These are phyloP conservation scores for Candida vartiovaarae DNA, from an alignment of 805 yeast species.

Conservation along the genomic window DNA sequence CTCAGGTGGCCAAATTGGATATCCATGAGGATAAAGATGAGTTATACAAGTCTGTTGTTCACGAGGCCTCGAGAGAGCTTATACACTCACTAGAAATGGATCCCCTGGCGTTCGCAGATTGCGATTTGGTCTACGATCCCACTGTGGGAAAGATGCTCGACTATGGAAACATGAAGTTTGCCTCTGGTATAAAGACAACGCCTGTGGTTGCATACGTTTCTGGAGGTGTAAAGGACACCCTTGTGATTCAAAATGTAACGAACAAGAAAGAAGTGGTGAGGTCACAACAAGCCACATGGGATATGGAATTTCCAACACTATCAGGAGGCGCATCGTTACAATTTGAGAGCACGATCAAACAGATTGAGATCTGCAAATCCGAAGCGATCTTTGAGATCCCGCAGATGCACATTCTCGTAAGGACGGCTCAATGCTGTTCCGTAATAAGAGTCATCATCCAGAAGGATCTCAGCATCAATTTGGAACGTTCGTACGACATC, in stretches of 20 bases:
- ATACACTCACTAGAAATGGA: slow-evolving; percentile 1
- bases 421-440: slow-evolving; percentile 25
- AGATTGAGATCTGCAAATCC: slow-evolving; percentile 28
- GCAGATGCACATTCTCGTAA: slow-evolving; percentile 28
- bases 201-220: slow-evolving; percentile 7
- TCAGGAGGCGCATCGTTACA: slow-evolving; percentile 15
- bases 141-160: slow-evolving; percentile 19
- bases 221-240: slow-evolving; percentile 1
- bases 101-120: background rate
- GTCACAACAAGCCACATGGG: background rate
- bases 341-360: slow-evolving; percentile 33
- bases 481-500: background rate
- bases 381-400: slow-evolving; percentile 18
- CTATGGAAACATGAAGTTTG: background rate
- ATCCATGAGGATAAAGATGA: background rate
- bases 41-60: background rate
- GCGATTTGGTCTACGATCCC: slow-evolving; percentile 30
- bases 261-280: background rate
- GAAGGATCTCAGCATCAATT: slow-evolving; percentile 6
- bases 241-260: slow-evolving; percentile 2
- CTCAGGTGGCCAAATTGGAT: background rate
- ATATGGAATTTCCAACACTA: slow-evolving; percentile 5
- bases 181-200: too few relatives aligned
- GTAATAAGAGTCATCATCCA: background rate
- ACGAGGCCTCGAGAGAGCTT: slow-evolving; percentile 1